Evolutionary conservation across 257 asterid genomes (phyloP).

Genomic region (Solanum dulcamara): DNA sequence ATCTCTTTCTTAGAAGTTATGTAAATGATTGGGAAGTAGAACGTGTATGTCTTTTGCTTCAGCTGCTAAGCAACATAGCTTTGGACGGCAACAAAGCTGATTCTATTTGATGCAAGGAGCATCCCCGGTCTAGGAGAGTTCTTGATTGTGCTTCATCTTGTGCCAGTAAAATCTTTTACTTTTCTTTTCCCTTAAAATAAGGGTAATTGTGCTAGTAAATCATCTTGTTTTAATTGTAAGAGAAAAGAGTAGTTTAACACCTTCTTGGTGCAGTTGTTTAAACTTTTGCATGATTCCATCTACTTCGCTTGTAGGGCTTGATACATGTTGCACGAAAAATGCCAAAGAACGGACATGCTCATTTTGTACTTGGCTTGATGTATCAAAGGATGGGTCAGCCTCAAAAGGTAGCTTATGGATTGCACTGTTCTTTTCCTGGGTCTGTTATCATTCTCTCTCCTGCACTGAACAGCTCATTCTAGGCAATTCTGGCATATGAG

Average conservation of each 20-base stretch:
- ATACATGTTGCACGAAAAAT: conserved; percentile 92
- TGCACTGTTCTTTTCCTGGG: background rate
- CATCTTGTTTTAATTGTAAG: background rate
- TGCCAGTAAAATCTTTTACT: background rate
- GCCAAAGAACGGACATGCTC: conserved; percentile 96
- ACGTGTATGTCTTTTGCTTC: background rate
- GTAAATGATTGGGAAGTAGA: background rate
- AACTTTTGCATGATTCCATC: conserved; percentile 6
- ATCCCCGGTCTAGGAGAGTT: background rate
- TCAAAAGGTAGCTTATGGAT: conserved; percentile 59
- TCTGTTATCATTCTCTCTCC: conserved; percentile 3
- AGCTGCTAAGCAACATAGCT: background rate
- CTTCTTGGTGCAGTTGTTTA: background rate
- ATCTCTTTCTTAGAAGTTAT: background rate
- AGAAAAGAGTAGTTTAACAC: background rate
- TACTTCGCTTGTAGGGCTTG: conserved; percentile 53
- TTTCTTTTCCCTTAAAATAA: background rate
- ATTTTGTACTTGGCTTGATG: conserved; percentile 93
- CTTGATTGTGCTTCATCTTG: background rate
- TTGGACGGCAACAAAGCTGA: background rate
- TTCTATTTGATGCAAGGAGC: background rate
- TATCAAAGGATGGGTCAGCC: conserved; percentile 97
- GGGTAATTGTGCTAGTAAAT: background rate
- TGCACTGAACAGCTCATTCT: conserved; percentile 7
- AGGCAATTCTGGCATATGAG: conserved; percentile 85